Evolutionary conservation across 345 rosid genomes (phyloP).

Genomic region (Salix dunnii): DNA sequence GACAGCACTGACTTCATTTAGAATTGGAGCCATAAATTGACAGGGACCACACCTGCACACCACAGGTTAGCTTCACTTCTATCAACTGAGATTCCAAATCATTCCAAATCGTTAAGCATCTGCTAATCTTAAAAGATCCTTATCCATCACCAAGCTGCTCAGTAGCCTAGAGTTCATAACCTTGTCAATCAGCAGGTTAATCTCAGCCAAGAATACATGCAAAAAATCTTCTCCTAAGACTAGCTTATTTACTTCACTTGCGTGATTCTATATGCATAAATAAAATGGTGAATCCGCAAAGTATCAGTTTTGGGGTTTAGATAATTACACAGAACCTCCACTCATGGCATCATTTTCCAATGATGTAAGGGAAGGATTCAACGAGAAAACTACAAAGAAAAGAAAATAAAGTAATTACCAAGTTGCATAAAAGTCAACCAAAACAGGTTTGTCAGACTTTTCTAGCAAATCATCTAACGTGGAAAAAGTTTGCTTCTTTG

Average conservation of each 20-base stretch:
- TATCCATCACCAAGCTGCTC: not conserved
- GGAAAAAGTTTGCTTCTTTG: slow-evolving; percentile 75
- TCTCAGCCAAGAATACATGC: not conserved
- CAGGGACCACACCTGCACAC: slow-evolving; percentile 93
- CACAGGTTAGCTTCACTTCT: not conserved
- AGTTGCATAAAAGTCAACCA: slow-evolving; percentile 88
- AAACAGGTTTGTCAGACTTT: slow-evolving; percentile 67
- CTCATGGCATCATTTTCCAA: not conserved
- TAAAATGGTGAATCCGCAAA: not conserved
- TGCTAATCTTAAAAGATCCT: not conserved
- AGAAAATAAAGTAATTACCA: slow-evolving; percentile 41
- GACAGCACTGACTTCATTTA: slow-evolving; percentile 59
- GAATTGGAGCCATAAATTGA: slow-evolving; percentile 82
- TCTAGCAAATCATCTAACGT: slow-evolving; percentile 65
- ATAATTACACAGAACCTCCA: not conserved
- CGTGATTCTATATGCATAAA: not conserved
- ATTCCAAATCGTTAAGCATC: not conserved
- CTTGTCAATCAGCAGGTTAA: not conserved
- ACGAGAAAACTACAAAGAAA: not conserved
- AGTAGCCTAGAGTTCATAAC: not conserved
- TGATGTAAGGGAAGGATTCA: not conserved
- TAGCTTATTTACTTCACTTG: not conserved
- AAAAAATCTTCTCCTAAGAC: not conserved
- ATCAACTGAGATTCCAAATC: not conserved
- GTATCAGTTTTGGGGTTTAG: not conserved